Evolutionary conservation across 208 protist species (phyloP), one percentile per base, ranked within the genome.

Genomic region (Trypanosoma vivax): DNA sequence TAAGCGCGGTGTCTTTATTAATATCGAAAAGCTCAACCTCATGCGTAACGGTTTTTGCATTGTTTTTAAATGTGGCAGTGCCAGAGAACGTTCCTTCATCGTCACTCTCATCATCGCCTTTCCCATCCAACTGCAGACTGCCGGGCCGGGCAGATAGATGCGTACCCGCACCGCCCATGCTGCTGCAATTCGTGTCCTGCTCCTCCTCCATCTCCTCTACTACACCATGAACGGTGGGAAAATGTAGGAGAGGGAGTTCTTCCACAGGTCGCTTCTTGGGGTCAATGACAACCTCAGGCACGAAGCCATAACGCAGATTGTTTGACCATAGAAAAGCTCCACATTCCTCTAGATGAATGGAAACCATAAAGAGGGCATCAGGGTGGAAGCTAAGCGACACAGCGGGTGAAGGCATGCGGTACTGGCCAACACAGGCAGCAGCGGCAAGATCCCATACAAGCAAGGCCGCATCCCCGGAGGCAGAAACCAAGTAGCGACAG

Each of bases 301-400:
- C 83, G 57, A 81, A 85, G 14, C 88, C 88, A 58, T 94, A 94
- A 60, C 83, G 83, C 34, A 94, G 65, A 67, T 91, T 88, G 65
- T 91, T 95, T 18, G 78, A 71, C 88, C 88, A 95, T 40, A 92
- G 50, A 40, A 88, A 88, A 11, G 79, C 73, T 14, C 88, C 88
- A 31, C 76, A 69, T 65, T 95, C 79, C 18, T 80, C 88, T 19
- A 76, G 72, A 60, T 95, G 88, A 29, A 79, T 88, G 25, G 82
- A 90, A 37, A 75, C 64, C 40, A 95, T 65, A 58, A 95, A 95
- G 13, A 89, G 76, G 10, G 78, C 84, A 52, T 89, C 80, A 11
- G 88, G 84, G 50, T 92, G 80, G 66, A 91, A 95, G 29, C 58
- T 61, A 48, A 95, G 72, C n/a, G 82, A 91, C 2, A 76, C 53